Conservation (phyloP, 768 basidiomycete species). For the Coprinopsis cinerea region DNA sequence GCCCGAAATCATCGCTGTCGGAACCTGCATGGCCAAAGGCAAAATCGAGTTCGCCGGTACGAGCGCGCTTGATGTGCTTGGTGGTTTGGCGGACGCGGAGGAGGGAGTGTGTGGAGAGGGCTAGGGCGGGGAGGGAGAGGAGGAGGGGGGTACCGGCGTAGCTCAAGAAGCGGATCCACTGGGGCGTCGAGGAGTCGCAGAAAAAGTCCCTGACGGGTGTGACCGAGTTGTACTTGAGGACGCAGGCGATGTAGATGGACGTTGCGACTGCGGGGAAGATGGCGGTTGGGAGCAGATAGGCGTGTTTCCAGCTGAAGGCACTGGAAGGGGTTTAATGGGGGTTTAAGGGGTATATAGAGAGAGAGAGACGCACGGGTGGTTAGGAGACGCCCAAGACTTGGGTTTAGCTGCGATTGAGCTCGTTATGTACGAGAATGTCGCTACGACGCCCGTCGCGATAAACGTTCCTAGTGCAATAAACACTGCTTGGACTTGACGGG, state of each 20-base stretch:
- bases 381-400: conserved; percentile 34
- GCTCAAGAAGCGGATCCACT: conserved; percentile 60
- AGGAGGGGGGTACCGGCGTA: conserved; percentile 55
- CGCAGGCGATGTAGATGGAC: conserved; percentile 34
- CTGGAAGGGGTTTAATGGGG: conserved; percentile 22
- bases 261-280: conserved; percentile 44
- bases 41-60: conserved; percentile 11
- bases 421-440: conserved; percentile 41
- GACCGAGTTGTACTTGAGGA: conserved; percentile 39
- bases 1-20: neutral
- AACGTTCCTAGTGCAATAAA: conserved; percentile 38
- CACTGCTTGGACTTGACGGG: conserved; percentile 34
- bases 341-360: conserved; percentile 7
- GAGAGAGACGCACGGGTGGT: conserved; percentile 20
- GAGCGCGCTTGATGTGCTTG: conserved; percentile 31
- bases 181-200: conserved; percentile 53
- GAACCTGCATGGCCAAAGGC: neutral
- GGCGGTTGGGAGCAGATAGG: conserved; percentile 39
- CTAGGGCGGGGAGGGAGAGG: conserved; percentile 45
- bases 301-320: conserved; percentile 41
- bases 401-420: conserved; percentile 33
- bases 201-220: conserved; percentile 45
- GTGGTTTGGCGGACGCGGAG: conserved; percentile 29
- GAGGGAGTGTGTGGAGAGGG: conserved; percentile 41
- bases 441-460: conserved; percentile 37